Evolutionary conservation across 2,329 filamentous ascomycete genomes (phyloP), one percentile per base, ranked within the genome.

Genomic region (Metarhizium anisopliae): DNA sequence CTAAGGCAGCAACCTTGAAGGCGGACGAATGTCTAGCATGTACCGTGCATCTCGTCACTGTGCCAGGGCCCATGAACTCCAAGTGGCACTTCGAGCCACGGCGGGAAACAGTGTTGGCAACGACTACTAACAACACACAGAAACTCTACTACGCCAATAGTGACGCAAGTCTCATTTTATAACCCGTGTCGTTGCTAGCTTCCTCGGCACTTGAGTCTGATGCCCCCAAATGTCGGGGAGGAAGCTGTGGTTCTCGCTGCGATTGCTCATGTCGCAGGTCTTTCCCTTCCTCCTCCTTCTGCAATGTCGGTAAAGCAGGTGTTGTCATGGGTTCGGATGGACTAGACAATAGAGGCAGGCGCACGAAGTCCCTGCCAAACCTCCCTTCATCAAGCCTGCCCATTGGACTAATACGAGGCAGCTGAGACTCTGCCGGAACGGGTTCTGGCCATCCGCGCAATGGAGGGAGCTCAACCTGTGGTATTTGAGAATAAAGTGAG

Each of bases 401-500:
- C 20, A 29, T 6, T 14, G 18, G 20, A 29, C 10, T 49, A 30
- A 49, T 49, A 3, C 45, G 45, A 49, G 45, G 45, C 4, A 49
- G 45, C 3, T 16, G 45, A 49, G 45, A 30, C 45, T 49, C 45
- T 29, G 8, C 30, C 8, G 45, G 45, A 16, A 20, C 13, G 45
- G 7, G 20, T 16, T 49, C 45, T 13, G 43, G 30, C 51, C 47
- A 54, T 18, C 11, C 25, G n/a, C 55, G 55, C 14, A 56, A n/a
- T 11, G 55, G 55, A 20, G 55, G 51, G n/a, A 56, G 36, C 18
- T 49, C 45, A 30, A 49, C 25, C 30, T 49, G 45, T 4, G 45
- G 10, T 13, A 8, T 8, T 6, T n/a, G 45, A 30, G 45, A 29
- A 13, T 29, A 8, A 25, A 47, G 55, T 2, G 30, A 5, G 11